These are phyloP conservation scores for Candida albicans DNA, from an alignment of 1,139 yeast genomes.

Conservation along the genomic window DNA sequence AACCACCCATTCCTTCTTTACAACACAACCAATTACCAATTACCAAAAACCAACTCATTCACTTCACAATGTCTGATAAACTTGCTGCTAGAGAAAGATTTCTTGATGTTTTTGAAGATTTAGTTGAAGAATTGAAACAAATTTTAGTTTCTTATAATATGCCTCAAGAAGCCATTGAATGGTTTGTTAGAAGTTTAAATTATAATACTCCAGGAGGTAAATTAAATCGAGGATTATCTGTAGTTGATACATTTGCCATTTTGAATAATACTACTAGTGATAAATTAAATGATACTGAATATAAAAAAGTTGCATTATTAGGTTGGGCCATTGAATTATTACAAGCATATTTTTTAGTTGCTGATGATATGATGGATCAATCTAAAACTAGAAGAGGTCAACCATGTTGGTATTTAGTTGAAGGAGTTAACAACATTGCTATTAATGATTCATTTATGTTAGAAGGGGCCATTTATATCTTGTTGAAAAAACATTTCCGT, in stretches of 20 bases:
- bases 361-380: slow-evolving; percentile 98
- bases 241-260: slow-evolving; percentile 86
- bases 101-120: slow-evolving; percentile 68
- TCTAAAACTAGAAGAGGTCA: slow-evolving; percentile 98
- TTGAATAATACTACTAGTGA: slow-evolving; percentile 61
- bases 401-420: slow-evolving; percentile 92
- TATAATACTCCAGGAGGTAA: slow-evolving; percentile 97
- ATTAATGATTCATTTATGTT: slow-evolving; percentile 97
- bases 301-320: slow-evolving; percentile 80
- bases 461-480: slow-evolving; percentile 88
- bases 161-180: slow-evolving; percentile 81
- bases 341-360: slow-evolving; percentile 95
- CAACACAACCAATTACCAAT: no score
- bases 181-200: slow-evolving; percentile 75
- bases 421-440: slow-evolving; percentile 86
- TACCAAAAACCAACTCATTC: no score
- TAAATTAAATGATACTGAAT: slow-evolving; percentile 67
- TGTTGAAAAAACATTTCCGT: slow-evolving; percentile 87
- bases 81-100: slow-evolving; percentile 58
- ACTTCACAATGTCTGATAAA: slow-evolving; percentile 27
- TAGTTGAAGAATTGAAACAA: slow-evolving; percentile 73
- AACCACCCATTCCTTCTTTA: no score
- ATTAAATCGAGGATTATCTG: slow-evolving; percentile 93
- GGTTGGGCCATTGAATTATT: slow-evolving; percentile 97
- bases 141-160: slow-evolving; percentile 70